These are phyloP conservation scores for Cutaneotrichosporon curvatum DNA, from an alignment of 1,284 basidiomycete species.

Conservation along the genomic window DNA sequence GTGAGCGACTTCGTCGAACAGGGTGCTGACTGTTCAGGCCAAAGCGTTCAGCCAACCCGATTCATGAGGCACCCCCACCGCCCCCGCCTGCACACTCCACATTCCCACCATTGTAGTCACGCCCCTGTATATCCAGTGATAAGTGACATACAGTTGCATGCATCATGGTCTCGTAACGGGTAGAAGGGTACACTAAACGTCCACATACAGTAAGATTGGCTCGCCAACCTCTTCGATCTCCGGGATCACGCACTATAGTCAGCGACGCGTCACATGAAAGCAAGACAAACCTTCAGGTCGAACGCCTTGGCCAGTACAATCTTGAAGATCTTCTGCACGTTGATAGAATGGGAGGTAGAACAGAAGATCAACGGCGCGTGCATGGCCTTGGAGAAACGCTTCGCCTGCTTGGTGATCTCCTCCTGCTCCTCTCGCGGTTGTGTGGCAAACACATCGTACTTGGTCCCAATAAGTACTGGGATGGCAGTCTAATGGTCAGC, in stretches of 20 bases:
- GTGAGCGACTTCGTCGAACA: slow-evolving; percentile 8
- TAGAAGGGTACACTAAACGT: slow-evolving; percentile 1
- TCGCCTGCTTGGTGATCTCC: slow-evolving; percentile 96
- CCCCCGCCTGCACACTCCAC: too few species aligned
- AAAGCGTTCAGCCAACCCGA: slow-evolving; percentile 3
- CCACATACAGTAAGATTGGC: slow-evolving; percentile 75
- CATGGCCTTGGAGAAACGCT: slow-evolving; percentile 96
- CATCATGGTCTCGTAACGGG: too few species aligned
- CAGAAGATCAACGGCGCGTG: slow-evolving; percentile 97
- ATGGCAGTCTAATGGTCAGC: slow-evolving; percentile 67
- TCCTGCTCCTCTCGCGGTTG: slow-evolving; percentile 96
- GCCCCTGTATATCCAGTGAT: too few species aligned
- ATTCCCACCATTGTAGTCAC: too few species aligned
- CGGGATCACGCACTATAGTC: slow-evolving; percentile 83
- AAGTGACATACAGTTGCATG: too few species aligned
- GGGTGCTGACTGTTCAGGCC: slow-evolving; percentile 4
- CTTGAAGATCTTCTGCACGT: slow-evolving; percentile 99
- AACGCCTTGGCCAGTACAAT: slow-evolving; percentile 47
- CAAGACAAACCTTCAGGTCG: slow-evolving; percentile 42
- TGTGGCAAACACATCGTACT: slow-evolving; percentile 94
- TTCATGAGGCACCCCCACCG: too few species aligned
- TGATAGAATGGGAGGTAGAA: slow-evolving; percentile 94
- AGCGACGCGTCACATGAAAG: neutral
- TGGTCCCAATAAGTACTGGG: slow-evolving; percentile 93
- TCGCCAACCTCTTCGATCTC: slow-evolving; percentile 93